Evolutionary conservation across 164 flowering plant species (phyloP), one percentile per base, ranked within the genome.

Genomic region (Paratinospora sagittata): DNA sequence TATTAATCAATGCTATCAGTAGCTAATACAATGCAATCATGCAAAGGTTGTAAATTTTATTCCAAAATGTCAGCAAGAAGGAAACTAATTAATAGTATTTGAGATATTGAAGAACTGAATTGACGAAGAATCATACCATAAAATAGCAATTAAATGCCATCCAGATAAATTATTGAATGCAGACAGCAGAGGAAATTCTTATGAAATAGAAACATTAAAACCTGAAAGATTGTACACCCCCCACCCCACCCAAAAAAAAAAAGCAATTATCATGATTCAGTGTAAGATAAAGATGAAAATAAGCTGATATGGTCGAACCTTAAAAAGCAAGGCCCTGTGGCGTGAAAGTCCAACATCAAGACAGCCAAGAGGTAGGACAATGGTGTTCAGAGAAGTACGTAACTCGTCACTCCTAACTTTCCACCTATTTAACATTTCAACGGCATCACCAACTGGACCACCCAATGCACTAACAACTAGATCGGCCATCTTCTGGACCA

Each of bases 261-360:
- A 66, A 36, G 12, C 2, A 49, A 37, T 62, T 27, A 21, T 36
- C 33, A 47, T 34, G 23, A 3, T 34, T 45, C 4, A 9, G 21
- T 57, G 6, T 37, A 33, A 1, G 30, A n/a, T 3, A 62, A 23
- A 33, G 2, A 60, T 62, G 63, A 45, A 19, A 13, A 49, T 37
- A 36, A 52, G 34, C 30, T 49, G 63, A n/a, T 71, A 61, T 27
- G 61, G 47, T 70, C n/a, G 16, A 70, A 95, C 99, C 99, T 95
- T 95, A 80, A 95, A 95, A 60, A 95, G 96, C 82, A 95, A 79
- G 74, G 99, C 97, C 71, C 99, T 81, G 76, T 95, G 99, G 52
- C 97, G 99, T 58, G 99, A 90, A 83, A 91, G 92, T 63, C 99
- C 99, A 84, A 90, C 70, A 80, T 90, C 91, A 72, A 95, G 89